Percentiles rank a stretch among this genome's conserved stretches.
phyloP scores from a whole-genome alignment of 2,329 filamentous ascomycete species.

The Botrytis fabae region DNA sequence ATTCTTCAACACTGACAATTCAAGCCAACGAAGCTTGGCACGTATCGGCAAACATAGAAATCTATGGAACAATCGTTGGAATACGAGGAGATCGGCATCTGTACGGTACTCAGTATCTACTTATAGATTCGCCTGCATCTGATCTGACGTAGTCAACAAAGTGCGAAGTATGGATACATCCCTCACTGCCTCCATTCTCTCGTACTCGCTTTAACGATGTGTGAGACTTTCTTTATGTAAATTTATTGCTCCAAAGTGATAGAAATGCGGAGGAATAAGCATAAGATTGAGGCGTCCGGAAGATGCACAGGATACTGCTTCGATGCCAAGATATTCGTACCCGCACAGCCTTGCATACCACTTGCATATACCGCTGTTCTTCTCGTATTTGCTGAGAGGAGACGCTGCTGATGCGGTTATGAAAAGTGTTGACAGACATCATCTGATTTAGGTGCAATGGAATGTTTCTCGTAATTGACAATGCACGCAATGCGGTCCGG shows the following conservation, averaged over 20 bases:
- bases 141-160: background rate
- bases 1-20: background rate
- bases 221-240: background rate
- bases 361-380: background rate
- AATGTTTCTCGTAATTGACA: constrained; percentile 1
- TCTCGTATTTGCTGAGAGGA: constrained; percentile 4
- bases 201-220: background rate
- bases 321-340: background rate
- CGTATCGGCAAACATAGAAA: background rate
- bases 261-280: background rate
- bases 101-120: background rate
- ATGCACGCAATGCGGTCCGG: background rate
- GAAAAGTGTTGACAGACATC: background rate
- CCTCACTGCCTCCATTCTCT: background rate
- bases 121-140: background rate
- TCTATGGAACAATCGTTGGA: background rate
- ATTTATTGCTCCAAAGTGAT: background rate
- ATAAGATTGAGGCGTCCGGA: background rate
- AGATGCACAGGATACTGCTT: background rate
- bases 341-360: background rate
- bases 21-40: background rate
- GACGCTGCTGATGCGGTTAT: background rate
- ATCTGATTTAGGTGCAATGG: background rate
- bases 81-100: constrained; percentile 16
- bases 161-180: background rate